These are phyloP conservation scores for Oldenlandia corymbosa DNA, from an alignment of 257 asterid genomes.

Conservation along the genomic window DNA sequence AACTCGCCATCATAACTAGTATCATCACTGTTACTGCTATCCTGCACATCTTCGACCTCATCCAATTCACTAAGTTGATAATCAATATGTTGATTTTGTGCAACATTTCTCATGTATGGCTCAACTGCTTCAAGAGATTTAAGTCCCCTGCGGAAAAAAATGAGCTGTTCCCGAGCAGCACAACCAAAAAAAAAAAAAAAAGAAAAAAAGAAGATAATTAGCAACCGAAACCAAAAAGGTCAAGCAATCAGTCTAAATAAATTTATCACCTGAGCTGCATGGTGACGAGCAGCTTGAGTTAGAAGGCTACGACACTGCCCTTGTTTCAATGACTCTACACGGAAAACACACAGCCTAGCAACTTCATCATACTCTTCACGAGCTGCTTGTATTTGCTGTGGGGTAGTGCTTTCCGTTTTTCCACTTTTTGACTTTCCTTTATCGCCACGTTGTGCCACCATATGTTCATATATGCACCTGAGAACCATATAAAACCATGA, in stretches of 20 bases:
- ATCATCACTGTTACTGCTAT: conserved; percentile 48
- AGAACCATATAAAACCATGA: conserved; percentile 23
- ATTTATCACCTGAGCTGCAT: conserved; percentile 74
- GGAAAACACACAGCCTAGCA: conserved; percentile 78
- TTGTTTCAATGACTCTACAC: conserved; percentile 91
- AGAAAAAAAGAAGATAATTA: conserved; percentile 12
- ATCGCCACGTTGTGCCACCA: conserved; percentile 60
- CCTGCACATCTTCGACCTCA: conserved; percentile 41
- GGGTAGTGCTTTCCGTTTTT: conserved; percentile 66
- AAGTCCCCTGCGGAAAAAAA: conserved; percentile 79
- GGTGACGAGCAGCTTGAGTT: conserved; percentile 97
- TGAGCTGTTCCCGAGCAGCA: conserved; percentile 44
- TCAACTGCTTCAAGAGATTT: conserved; percentile 85
- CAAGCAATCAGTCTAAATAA: conserved; percentile 7
- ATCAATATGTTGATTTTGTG: conserved; percentile 79
- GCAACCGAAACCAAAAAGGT: conserved; percentile 1
- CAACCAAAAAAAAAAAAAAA: conserved; percentile 11
- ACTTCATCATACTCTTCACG: conserved; percentile 82
- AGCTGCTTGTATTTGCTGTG: conserved; percentile 70
- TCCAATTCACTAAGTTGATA: conserved; percentile 56
- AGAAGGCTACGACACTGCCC: conserved; percentile 86
- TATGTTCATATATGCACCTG: conserved; percentile 78
- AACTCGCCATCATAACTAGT: conserved; percentile 55
- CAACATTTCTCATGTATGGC: conserved; percentile 60
- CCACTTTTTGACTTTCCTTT: conserved; percentile 74